Percentiles rank a stretch among this genome's conserved stretches.
phyloP scores from a whole-genome alignment of 2,329 filamentous ascomycete species.

The Hymenoscyphus repandus region DNA sequence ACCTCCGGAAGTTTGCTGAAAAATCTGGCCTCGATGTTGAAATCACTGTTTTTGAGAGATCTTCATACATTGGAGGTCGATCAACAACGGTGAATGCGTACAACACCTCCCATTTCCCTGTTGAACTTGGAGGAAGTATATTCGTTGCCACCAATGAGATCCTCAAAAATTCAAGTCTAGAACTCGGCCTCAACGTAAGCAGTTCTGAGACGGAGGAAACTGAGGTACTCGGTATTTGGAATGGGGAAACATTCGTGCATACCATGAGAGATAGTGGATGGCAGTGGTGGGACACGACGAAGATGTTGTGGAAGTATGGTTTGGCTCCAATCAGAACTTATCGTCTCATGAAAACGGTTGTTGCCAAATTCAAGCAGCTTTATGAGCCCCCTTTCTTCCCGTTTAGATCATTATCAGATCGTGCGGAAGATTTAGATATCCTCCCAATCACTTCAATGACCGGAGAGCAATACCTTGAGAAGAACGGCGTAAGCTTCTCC shows the following conservation, averaged over 20 bases:
- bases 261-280: slow-evolving; percentile 52
- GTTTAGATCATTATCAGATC: slow-evolving; percentile 68
- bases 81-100: slow-evolving; percentile 79
- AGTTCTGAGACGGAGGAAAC: slow-evolving; percentile 39
- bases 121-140: slow-evolving; percentile 88
- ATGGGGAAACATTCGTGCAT: slow-evolving; percentile 71
- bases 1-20: slow-evolving; percentile 67
- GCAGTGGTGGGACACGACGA: slow-evolving; percentile 75
- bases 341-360: slow-evolving; percentile 63
- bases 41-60: slow-evolving; percentile 84
- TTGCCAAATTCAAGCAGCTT: slow-evolving; percentile 70
- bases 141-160: slow-evolving; percentile 85
- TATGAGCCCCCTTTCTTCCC: slow-evolving; percentile 83
- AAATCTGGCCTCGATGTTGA: slow-evolving; percentile 56
- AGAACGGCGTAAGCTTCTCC: slow-evolving; percentile 47
- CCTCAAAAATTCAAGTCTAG: slow-evolving; percentile 64
- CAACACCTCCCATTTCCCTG: slow-evolving; percentile 57
- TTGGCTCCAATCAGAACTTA: slow-evolving; percentile 69
- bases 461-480: slow-evolving; percentile 65
- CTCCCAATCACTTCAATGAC: slow-evolving; percentile 61
- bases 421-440: slow-evolving; percentile 63
- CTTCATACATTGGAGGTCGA: slow-evolving; percentile 73
- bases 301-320: slow-evolving; percentile 82
- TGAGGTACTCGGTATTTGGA: slow-evolving; percentile 71
- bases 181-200: slow-evolving; percentile 60